A percentile compares a stretch with the other conserved stretches of the same genome.
phyloP scores from a whole-genome alignment of 768 basidiomycete species.

The Lepiota brunneoincarnata region DNA sequence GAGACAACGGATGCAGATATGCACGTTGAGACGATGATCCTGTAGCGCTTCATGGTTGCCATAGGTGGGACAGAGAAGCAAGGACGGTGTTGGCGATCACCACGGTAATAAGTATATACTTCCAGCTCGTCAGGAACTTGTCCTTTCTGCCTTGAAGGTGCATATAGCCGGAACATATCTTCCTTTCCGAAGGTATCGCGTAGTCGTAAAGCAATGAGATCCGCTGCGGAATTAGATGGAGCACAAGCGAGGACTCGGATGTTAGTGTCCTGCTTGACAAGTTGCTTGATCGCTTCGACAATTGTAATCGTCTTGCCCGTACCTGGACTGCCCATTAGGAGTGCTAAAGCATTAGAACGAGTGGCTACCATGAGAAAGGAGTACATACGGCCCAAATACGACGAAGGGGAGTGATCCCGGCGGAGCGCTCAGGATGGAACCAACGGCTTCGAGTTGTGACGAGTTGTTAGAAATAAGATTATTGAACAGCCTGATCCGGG shows the following conservation, averaged over 20 bases:
- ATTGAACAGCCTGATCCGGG: constrained; percentile 34
- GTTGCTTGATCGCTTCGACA: constrained; percentile 58
- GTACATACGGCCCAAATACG: constrained; percentile 56
- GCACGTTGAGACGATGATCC: constrained; percentile 64
- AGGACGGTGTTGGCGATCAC: constrained; percentile 19
- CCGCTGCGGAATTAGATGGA: constrained; percentile 66
- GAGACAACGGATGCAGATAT: constrained; percentile 56
- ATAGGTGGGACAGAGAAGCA: constrained; percentile 39
- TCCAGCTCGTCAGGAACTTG: constrained; percentile 44
- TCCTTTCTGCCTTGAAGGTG: constrained; percentile 43
- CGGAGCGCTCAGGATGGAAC: constrained; percentile 38
- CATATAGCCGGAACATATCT: constrained; percentile 55
- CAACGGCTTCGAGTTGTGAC: constrained; percentile 47
- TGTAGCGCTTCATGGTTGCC: constrained; percentile 36
- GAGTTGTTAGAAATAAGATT: constrained; percentile 41
- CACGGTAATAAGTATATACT: constrained; percentile 30
- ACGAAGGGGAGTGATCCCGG: constrained; percentile 53
- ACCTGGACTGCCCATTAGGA: constrained; percentile 50
- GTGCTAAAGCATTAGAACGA: not conserved
- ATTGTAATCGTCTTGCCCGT: constrained; percentile 71
- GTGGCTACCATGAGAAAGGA: constrained; percentile 43
- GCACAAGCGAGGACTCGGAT: constrained; percentile 57
- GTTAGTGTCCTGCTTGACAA: constrained; percentile 34
- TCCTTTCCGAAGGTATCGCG: constrained; percentile 22
- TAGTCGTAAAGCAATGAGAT: constrained; percentile 51